These are phyloP conservation scores for Candida argentea DNA, from an alignment of 805 yeast species.

Conservation along the genomic window DNA sequence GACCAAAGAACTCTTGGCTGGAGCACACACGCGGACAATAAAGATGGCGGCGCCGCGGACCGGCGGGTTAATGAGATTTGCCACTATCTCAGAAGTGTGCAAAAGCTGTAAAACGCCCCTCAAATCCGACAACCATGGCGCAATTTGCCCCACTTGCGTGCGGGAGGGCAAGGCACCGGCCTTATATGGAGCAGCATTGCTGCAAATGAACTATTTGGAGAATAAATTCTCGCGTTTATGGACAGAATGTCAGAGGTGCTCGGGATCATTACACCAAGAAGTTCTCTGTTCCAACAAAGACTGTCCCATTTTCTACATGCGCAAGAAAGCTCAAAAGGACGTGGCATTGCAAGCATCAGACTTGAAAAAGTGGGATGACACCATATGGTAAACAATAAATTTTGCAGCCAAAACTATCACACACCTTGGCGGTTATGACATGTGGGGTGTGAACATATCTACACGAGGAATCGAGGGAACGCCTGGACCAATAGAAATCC, in stretches of 20 bases:
- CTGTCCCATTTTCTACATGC: constrained; percentile 96
- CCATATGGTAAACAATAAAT: constrained; percentile 33
- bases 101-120: constrained; percentile 82
- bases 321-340: constrained; percentile 78
- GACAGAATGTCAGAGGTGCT: constrained; percentile 98
- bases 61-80: constrained; percentile 88
- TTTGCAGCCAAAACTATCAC: too few relatives aligned
- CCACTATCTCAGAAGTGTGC: constrained; percentile 81
- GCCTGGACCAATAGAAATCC: too few relatives aligned
- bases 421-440: too few relatives aligned
- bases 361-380: constrained; percentile 54
- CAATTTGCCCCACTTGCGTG: constrained; percentile 73
- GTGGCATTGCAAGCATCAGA: constrained; percentile 47
- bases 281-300: constrained; percentile 92
- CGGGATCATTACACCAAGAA: constrained; percentile 91
- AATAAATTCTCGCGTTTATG: constrained; percentile 78
- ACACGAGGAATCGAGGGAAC: too few relatives aligned
- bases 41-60: constrained; percentile 63
- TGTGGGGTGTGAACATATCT: too few relatives aligned
- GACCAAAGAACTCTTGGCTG: constrained; percentile 72
- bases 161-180: constrained; percentile 52
- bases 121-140: constrained; percentile 47
- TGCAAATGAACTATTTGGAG: constrained; percentile 71
- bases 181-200: constrained; percentile 71
- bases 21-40: constrained; percentile 75